Conservation (phyloP, 148 eudicot genomes). For the Vaccinium myrtillus region DNA sequence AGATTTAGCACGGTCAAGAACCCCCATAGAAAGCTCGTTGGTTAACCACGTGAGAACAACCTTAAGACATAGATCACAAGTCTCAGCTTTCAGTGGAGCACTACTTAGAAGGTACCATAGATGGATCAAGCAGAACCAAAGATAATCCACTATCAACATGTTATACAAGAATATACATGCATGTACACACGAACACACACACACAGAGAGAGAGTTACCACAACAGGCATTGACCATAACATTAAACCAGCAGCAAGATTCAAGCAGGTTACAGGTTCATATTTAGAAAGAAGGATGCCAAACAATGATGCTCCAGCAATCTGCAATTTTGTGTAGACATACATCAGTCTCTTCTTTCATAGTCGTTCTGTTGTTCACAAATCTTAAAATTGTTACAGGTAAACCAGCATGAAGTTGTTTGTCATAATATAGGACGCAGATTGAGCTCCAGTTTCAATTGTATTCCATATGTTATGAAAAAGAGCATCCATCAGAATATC, state of each 20-base stretch:
- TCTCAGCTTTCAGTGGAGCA: background rate
- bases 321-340: constrained; percentile 36
- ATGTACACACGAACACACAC: background rate
- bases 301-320: constrained; percentile 89
- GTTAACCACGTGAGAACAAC: constrained; percentile 76
- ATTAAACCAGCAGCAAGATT: constrained; percentile 81
- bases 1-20: constrained; percentile 75
- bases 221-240: constrained; percentile 73
- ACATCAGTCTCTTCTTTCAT: constrained; percentile 13
- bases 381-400: background rate
- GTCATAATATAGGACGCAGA: background rate
- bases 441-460: background rate
- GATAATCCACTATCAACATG: background rate
- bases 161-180: background rate
- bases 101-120: background rate
- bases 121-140: constrained; percentile 9
- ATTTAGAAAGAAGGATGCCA: constrained; percentile 75
- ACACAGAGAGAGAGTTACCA: constrained; percentile 34
- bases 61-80: constrained; percentile 30
- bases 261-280: constrained; percentile 84
- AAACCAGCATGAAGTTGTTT: background rate
- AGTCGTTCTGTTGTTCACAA: background rate
- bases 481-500: background rate
- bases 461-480: background rate
- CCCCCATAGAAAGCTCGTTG: constrained; percentile 81